phyloP scores from a whole-genome alignment of 768 basidiomycete genomes.

The Coprinopsis sp. region DNA sequence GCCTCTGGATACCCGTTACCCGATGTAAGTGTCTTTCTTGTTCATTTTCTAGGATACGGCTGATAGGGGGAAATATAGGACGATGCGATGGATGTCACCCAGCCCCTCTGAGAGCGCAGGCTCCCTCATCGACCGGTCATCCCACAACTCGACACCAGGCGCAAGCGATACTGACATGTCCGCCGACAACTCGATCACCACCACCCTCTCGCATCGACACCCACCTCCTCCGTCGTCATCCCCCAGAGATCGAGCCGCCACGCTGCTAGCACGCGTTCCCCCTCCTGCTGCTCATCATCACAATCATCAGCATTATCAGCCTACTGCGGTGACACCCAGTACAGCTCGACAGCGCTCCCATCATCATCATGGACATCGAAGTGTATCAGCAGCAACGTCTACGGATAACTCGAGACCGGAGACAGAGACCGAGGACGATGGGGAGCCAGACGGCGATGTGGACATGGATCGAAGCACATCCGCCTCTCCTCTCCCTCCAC shows the following conservation, averaged over 20 bases:
- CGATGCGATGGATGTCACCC: slow-evolving; percentile 28
- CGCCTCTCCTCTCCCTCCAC: slow-evolving; percentile 18
- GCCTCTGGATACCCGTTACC: slow-evolving; percentile 1
- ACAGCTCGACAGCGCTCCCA: slow-evolving; percentile 9
- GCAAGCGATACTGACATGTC: slow-evolving; percentile 58
- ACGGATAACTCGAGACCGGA: slow-evolving; percentile 55
- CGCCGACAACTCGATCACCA: slow-evolving; percentile 54
- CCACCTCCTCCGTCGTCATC: slow-evolving; percentile 55
- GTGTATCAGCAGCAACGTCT: slow-evolving; percentile 19
- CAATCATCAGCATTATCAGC: slow-evolving; percentile 10
- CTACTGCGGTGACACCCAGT: background rate
- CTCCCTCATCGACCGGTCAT: slow-evolving; percentile 10
- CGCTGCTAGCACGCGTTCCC: slow-evolving; percentile 66
- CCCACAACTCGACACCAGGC: slow-evolving; percentile 22
- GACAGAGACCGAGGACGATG: slow-evolving; percentile 78
- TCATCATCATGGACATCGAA: too few species aligned
- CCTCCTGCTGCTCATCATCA: slow-evolving; percentile 25
- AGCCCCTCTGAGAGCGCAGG: slow-evolving; percentile 3
- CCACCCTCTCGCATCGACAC: slow-evolving; percentile 60
- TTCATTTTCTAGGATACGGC: slow-evolving; percentile 8
- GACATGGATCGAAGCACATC: slow-evolving; percentile 37
- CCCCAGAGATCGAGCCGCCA: slow-evolving; percentile 69
- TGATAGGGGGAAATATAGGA: slow-evolving; percentile 17
- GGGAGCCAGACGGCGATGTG: slow-evolving; percentile 60
- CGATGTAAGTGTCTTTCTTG: slow-evolving; percentile 12